These are phyloP conservation scores for Talaromyces proteolyticus DNA, from an alignment of 495 filamentous ascomycete genomes.

Conservation along the genomic window DNA sequence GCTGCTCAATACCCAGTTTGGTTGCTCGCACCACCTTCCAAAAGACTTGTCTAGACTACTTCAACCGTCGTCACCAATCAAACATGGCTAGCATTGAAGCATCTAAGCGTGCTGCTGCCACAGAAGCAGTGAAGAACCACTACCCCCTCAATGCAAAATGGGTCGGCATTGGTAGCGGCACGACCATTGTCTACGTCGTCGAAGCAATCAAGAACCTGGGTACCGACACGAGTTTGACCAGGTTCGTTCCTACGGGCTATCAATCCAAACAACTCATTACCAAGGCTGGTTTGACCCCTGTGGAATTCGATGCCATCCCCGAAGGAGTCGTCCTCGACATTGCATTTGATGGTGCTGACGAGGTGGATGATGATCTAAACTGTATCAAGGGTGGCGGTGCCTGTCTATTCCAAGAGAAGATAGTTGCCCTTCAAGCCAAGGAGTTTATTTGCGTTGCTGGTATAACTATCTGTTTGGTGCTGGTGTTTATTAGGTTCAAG, in stretches of 20 bases:
- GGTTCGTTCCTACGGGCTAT: constrained; percentile 87
- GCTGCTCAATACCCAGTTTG: background rate
- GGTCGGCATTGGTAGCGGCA: constrained; percentile 91
- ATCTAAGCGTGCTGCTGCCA: constrained; percentile 80
- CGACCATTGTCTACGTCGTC: constrained; percentile 92
- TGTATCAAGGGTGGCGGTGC: constrained; percentile 97
- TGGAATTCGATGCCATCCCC: constrained; percentile 69
- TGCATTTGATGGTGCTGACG: constrained; percentile 92
- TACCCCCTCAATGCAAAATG: constrained; percentile 65
- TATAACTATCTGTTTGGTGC: constrained; percentile 24
- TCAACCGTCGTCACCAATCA: constrained; percentile 11
- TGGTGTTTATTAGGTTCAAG: too few relatives aligned
- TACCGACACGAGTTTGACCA: constrained; percentile 52
- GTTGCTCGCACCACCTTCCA: background rate
- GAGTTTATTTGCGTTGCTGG: constrained; percentile 93
- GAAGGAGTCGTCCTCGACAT: constrained; percentile 62
- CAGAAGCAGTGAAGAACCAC: constrained; percentile 77
- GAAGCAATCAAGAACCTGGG: constrained; percentile 79
- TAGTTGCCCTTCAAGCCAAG: constrained; percentile 78
- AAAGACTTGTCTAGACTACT: background rate
- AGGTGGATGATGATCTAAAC: constrained; percentile 92
- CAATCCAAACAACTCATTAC: constrained; percentile 82
- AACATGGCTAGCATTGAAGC: constrained; percentile 56
- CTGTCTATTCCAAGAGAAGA: constrained; percentile 96
- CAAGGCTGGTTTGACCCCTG: constrained; percentile 65